Evolutionary conservation across 2,329 filamentous ascomycete genomes (phyloP).

Genomic region (Trichoderma gracile): DNA sequence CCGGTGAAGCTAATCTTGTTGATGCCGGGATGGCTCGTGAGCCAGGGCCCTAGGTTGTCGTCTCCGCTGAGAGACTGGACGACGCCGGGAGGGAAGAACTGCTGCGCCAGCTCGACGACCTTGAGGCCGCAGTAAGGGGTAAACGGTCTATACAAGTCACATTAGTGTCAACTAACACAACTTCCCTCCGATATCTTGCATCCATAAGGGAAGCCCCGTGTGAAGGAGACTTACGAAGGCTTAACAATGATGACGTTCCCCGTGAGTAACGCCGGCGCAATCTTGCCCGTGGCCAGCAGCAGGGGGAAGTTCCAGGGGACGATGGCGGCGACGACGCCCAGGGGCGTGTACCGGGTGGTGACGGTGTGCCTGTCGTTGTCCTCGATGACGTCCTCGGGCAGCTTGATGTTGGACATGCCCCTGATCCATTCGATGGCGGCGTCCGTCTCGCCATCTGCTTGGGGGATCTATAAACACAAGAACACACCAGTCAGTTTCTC

Average conservation of each 20-base stretch:
- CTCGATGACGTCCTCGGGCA: conserved; percentile 42
- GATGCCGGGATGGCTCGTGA: conserved; percentile 59
- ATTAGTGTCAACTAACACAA: neutral
- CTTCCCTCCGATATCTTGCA: too few relatives aligned
- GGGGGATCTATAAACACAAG: neutral
- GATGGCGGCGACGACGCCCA: conserved; percentile 49
- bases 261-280: conserved; percentile 57
- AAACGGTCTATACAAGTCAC: conserved; percentile 41
- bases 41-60: conserved; percentile 59
- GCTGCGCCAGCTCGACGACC: conserved; percentile 56
- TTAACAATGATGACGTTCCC: conserved; percentile 59
- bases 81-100: conserved; percentile 62
- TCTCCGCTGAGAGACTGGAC: conserved; percentile 62
- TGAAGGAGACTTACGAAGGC: conserved; percentile 42
- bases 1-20: conserved; percentile 72
- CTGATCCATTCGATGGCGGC: conserved; percentile 33
- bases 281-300: conserved; percentile 52
- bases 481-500: neutral
- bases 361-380: conserved; percentile 34
- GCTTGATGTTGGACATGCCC: conserved; percentile 34
- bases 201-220: too few relatives aligned
- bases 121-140: conserved; percentile 61
- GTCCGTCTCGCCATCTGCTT: conserved; percentile 29
- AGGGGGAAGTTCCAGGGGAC: conserved; percentile 53
- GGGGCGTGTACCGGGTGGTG: conserved; percentile 31